These are phyloP conservation scores for Cutaneotrichosporon spelunceum DNA, from an alignment of 1,284 basidiomycete genomes.

Conservation along the genomic window DNA sequence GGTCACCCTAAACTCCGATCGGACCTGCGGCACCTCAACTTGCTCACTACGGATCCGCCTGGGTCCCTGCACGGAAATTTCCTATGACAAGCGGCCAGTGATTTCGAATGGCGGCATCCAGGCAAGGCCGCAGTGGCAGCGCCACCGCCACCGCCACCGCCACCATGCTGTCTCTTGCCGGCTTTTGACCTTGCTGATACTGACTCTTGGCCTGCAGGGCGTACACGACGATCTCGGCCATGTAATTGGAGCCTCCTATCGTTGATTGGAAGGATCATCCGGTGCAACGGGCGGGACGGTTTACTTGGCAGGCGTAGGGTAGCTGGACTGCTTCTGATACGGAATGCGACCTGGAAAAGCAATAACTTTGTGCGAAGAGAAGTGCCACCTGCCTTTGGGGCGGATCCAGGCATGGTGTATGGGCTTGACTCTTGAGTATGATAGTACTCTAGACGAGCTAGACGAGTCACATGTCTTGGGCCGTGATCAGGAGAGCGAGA, in stretches of 20 bases:
- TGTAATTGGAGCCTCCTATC: not conserved
- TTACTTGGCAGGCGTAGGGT: not conserved
- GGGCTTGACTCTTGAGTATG: not conserved
- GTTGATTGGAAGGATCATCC: not conserved
- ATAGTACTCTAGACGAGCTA: too few relatives aligned
- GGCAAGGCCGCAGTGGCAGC: not conserved
- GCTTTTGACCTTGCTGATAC: not conserved
- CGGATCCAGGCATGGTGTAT: not conserved
- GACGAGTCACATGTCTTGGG: too few relatives aligned
- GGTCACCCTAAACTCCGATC: not conserved
- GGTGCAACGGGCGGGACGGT: not conserved
- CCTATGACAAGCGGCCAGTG: not conserved
- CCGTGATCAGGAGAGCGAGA: too few relatives aligned
- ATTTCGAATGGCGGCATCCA: not conserved
- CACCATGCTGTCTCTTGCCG: not conserved
- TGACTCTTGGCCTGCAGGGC: not conserved
- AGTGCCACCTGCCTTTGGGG: not conserved
- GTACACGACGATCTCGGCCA: not conserved
- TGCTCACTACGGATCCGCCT: not conserved
- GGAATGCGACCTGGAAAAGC: constrained; percentile 1
- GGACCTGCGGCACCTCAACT: not conserved
- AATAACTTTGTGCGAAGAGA: not conserved
- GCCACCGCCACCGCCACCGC: not conserved
- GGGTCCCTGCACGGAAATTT: not conserved
- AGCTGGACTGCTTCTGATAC: not conserved